Percentiles rank a stretch among this genome's conserved stretches.
Conservation (phyloP, 179 eudicot species). For the Pouteria campechiana region DNA sequence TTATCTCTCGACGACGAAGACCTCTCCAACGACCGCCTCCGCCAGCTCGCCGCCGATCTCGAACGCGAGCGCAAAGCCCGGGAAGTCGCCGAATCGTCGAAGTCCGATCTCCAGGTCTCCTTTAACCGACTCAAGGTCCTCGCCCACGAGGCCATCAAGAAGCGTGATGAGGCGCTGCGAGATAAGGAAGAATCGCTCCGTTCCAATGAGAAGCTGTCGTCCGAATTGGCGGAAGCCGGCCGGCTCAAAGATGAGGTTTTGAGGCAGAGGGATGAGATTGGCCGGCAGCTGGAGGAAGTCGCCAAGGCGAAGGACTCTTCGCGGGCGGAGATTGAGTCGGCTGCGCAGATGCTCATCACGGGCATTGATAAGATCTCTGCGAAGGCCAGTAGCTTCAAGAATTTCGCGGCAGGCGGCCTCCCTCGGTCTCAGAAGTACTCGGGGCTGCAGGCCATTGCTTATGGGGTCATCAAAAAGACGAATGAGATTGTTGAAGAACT, state of each 20-base stretch:
- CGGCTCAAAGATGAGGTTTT: conserved; percentile 30
- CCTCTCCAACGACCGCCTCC: conserved; percentile 46
- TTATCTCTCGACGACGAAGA: conserved; percentile 17
- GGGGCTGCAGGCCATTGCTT: conserved; percentile 83
- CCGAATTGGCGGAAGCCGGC: conserved; percentile 27
- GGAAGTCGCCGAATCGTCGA: conserved; percentile 45
- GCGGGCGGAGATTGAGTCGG: conserved; percentile 66
- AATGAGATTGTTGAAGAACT: conserved; percentile 94
- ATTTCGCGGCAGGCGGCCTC: conserved; percentile 54
- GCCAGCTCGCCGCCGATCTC: conserved; percentile 52
- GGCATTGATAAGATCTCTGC: conserved; percentile 86
- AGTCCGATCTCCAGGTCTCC: conserved; percentile 45
- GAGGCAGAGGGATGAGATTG: conserved; percentile 41
- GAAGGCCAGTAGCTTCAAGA: conserved; percentile 53
- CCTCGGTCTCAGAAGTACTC: conserved; percentile 85
- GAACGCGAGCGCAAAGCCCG: conserved; percentile 75
- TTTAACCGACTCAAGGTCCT: conserved; percentile 62
- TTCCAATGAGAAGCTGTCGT: conserved; percentile 33
- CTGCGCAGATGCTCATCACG: conserved; percentile 75
- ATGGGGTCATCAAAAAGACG: conserved; percentile 86
- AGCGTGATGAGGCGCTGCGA: conserved; percentile 64
- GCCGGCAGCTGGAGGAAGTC: conserved; percentile 41
- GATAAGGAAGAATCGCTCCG: conserved; percentile 44
- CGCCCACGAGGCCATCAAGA: conserved; percentile 84
- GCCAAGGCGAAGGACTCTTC: conserved; percentile 43